Base-by-base conservation (phyloP, 257 asterid genomes). In the Ilex aquifolium region DNA sequence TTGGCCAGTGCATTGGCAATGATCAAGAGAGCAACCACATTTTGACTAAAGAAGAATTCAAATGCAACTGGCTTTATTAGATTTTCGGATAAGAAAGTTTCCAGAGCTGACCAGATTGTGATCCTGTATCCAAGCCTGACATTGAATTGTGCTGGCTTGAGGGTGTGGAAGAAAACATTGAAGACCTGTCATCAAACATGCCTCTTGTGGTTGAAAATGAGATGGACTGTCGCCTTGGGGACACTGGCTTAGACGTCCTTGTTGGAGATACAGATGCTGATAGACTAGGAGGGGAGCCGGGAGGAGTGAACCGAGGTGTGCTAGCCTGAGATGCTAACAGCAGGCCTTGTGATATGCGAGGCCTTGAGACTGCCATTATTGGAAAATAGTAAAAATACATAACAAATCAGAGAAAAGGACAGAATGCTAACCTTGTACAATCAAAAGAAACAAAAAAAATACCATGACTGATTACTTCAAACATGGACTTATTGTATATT, bases 281-380 rank as follows among this genome's bases (percentile, higher is more conserved):
- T 58, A 76, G 80, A 68, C 65, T 80, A 44, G 96, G 95, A 74
- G 98, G 98, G 48, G 97, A 92, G 54, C 76, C 84, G 31, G 97
- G 92, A 72, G 97, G 98, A 2, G 95, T 92, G 9, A 83, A 71
- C 61, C 81, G 85, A 48, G 97, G 98, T 13, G 98, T 92, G 81
- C 73, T 85, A 52, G 80, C 73, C 64, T 92, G 97, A 10, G 98
- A 92, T 52, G 91, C 95, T 52, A 86, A 77, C 78, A 86, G 67
- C 62, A 79, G 64, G 73, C 89, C 82, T 42, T 72, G 83, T 13
- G 95, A 69, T 67, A 75, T 67, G 16, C 90, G 96, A 0, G 93
- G 84, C 78, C 81, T 80, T 51, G 63, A 44, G 17, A 76, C 91
- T 85, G 42, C 42, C 42, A 36, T 36, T 4, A 36, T 8, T 36